Evolutionary conservation across 2,329 filamentous ascomycete genomes (phyloP), one percentile per base, ranked within the genome.

Genomic region (Colletotrichum cordylinicola): DNA sequence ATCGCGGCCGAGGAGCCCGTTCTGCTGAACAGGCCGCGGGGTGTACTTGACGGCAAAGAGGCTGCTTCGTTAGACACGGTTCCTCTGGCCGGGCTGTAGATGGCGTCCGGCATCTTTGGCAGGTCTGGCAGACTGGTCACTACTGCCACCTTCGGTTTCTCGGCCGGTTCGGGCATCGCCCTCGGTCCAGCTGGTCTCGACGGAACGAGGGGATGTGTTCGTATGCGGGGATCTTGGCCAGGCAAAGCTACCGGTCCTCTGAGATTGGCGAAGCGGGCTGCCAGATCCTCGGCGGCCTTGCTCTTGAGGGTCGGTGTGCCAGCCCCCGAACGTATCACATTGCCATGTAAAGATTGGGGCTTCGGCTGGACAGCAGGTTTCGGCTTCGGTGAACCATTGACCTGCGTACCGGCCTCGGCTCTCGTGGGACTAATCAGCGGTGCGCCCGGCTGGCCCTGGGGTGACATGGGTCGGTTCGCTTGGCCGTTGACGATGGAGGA

Each of bases 11-110:
- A 70, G 27, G 74, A 74, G 52, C 67, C 70, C 24, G 89, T 91
- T 58, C 92, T 88, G 70, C 89, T 91, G 67, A 92, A 93, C 80
- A 93, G 89, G 77, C 91, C 91, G 18, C 93, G 88, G 2, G 93
- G 90, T 5, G 91, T 92, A 79, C 90, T 93, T 29, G 93, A 88
- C 2, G 93, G 94, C 4, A 93, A 88, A 55, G 92, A 89, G 10
- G 94, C 90, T 29, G 91, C 89, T 75, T 93, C 92, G 29, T 90
- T 91, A 4, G 93, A 92, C 6, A 93, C 88, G 72, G 92, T 94
- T 33, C 94, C 94, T 39, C 94, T 89, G 2, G 93, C 93, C n/a
- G 94, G 94, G 79, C 92, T 95, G 81, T 96, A 96, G 6, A 94
- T 94, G 9, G 94, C 93, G 80, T 93, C 93, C 2, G 94, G 94